A percentile compares a stretch with the other conserved stretches of the same genome.
Conservation (phyloP, 73 alveolate species). For the Paramecium octaurelia region DNA sequence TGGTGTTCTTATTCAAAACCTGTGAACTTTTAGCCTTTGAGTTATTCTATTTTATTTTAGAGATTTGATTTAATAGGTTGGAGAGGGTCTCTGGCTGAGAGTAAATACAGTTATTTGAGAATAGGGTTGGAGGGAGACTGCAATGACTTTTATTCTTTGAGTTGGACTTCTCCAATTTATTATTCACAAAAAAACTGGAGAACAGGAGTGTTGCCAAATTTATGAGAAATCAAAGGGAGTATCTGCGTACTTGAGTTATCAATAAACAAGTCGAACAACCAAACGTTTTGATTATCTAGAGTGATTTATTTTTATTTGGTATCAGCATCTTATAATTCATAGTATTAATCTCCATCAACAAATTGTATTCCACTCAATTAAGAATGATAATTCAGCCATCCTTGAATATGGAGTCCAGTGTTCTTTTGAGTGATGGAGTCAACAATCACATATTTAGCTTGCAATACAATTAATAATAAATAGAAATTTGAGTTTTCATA, state of each 20-base stretch:
- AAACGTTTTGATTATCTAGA: neutral
- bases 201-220: neutral
- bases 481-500: conserved; percentile 3
- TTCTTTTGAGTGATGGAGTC: neutral
- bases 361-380: neutral
- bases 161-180: neutral
- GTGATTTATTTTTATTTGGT: neutral
- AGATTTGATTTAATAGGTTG: neutral
- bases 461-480: neutral
- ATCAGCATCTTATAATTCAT: neutral
- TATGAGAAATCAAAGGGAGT: neutral
- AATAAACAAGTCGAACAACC: neutral
- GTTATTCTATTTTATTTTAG: neutral
- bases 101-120: neutral
- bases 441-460: neutral
- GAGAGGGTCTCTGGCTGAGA: neutral
- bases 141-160: neutral
- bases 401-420: neutral
- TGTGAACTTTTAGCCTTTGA: neutral
- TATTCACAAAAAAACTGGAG: neutral
- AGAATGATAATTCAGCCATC: neutral
- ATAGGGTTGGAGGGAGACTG: neutral
- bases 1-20: neutral
- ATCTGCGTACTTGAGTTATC: neutral
- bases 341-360: conserved; percentile 12